phyloP scores from a whole-genome alignment of 2,329 filamentous ascomycete genomes.

The Juglanconis sp. region DNA sequence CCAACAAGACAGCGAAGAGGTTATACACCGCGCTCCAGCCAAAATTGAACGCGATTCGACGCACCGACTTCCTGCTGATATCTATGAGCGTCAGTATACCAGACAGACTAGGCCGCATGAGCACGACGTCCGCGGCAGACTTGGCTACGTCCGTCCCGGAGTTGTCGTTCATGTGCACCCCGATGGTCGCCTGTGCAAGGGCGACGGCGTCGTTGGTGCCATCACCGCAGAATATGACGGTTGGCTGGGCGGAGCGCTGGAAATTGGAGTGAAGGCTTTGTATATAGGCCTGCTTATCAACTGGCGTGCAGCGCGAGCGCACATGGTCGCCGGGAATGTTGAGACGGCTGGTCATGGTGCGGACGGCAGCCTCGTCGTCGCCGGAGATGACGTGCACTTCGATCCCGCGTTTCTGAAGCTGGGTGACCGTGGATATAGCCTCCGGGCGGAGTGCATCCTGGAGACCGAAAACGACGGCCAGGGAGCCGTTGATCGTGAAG shows the following conservation, averaged over 20 bases:
- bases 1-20: slow-evolving; percentile 62
- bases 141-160: slow-evolving; percentile 60
- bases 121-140: slow-evolving; percentile 65
- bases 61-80: slow-evolving; percentile 41
- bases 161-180: slow-evolving; percentile 61
- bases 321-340: slow-evolving; percentile 36
- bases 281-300: slow-evolving; percentile 46
- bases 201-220: slow-evolving; percentile 78
- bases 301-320: slow-evolving; percentile 40
- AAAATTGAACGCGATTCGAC: slow-evolving; percentile 65
- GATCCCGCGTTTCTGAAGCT: slow-evolving; percentile 37
- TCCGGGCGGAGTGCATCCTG: slow-evolving; percentile 45
- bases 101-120: slow-evolving; percentile 54
- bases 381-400: slow-evolving; percentile 49
- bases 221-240: slow-evolving; percentile 70
- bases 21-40: slow-evolving; percentile 71
- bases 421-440: slow-evolving; percentile 31
- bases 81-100: slow-evolving; percentile 59
- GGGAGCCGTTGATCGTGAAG: slow-evolving; percentile 35
- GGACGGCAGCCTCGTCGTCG: slow-evolving; percentile 50
- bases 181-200: slow-evolving; percentile 67
- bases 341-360: slow-evolving; percentile 35
- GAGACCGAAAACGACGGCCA: slow-evolving; percentile 43
- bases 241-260: slow-evolving; percentile 19
- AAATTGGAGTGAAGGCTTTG: slow-evolving; percentile 29